Conservation (phyloP, 768 basidiomycete species). For the Mycena belliarum region DNA sequence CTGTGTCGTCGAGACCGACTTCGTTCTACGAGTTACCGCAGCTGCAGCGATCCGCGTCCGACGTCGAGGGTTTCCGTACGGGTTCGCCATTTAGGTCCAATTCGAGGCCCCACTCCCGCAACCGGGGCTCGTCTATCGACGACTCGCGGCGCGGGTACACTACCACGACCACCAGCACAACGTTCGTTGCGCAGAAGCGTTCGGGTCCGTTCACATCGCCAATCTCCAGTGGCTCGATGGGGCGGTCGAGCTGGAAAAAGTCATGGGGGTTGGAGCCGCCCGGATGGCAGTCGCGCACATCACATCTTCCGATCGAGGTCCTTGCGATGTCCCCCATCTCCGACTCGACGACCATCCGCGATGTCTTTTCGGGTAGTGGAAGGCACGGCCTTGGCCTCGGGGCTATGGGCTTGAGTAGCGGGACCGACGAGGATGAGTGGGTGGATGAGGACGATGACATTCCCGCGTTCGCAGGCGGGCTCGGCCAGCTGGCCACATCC, state of each 20-base stretch:
- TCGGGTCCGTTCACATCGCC: conserved; percentile 63
- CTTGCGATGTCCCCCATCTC: conserved; percentile 63
- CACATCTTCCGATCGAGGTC: conserved; percentile 75
- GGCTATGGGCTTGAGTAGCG: conserved; percentile 30
- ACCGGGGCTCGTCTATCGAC: conserved; percentile 38
- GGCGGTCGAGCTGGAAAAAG: conserved; percentile 85
- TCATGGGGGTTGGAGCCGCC: conserved; percentile 87
- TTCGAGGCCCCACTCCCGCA: conserved; percentile 49
- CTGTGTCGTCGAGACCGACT: conserved; percentile 72
- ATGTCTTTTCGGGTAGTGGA: conserved; percentile 75
- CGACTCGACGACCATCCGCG: conserved; percentile 58
- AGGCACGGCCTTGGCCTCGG: conserved; percentile 34
- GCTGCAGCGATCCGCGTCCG: conserved; percentile 41
- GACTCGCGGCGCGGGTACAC: conserved; percentile 25
- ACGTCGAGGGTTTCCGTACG: conserved; percentile 63
- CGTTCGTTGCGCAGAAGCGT: conserved; percentile 83
- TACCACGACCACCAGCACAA: conserved; percentile 41
- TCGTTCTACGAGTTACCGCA: conserved; percentile 65
- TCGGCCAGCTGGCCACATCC: conserved; percentile 60
- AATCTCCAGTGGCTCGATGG: conserved; percentile 43
- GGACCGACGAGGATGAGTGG: conserved; percentile 85
- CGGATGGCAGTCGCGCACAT: conserved; percentile 73
- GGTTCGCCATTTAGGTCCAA: conserved; percentile 62
- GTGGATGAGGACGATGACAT: conserved; percentile 85
- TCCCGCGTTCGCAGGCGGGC: conserved; percentile 70